A percentile compares a stretch with the other conserved stretches of the same genome.
Evolutionary conservation across 225 moss, liverwort and hornwort genomes (phyloP).

Genomic region (Neckera pumila): DNA sequence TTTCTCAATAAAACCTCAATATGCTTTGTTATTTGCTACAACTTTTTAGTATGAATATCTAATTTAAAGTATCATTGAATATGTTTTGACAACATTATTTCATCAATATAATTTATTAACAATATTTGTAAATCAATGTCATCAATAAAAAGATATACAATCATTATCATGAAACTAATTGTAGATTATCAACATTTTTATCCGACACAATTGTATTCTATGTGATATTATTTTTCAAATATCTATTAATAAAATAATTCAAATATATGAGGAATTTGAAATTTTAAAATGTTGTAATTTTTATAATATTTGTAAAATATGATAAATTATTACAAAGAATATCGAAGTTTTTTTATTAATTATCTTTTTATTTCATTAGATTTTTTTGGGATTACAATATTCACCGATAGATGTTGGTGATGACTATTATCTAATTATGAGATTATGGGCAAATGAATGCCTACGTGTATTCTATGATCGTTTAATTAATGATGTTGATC

Average conservation of each 20-base stretch:
- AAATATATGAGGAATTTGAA: background rate
- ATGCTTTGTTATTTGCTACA: background rate
- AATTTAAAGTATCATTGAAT: background rate
- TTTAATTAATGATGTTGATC: conserved; percentile 59
- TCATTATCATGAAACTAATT: background rate
- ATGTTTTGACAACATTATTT: no score
- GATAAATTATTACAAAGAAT: background rate
- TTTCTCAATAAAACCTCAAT: no score
- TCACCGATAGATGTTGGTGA: conserved; percentile 71
- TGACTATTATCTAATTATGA: conserved; percentile 57
- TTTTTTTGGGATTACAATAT: conserved; percentile 83
- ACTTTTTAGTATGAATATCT: background rate
- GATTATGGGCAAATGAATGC: conserved; percentile 81
- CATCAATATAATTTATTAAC: background rate
- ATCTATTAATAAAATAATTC: no score
- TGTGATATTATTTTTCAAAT: background rate
- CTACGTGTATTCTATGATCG: conserved; percentile 87
- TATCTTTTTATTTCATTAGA: background rate
- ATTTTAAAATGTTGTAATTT: background rate
- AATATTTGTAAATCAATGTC: background rate
- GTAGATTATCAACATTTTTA: background rate
- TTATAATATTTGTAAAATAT: background rate
- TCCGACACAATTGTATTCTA: background rate
- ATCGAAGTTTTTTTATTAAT: background rate
- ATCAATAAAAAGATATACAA: background rate